A percentile compares a stretch with the other conserved stretches of the same genome.
phyloP scores from a whole-genome alignment of 2,329 filamentous ascomycete species.

The Chaetothyriales sp. region DNA sequence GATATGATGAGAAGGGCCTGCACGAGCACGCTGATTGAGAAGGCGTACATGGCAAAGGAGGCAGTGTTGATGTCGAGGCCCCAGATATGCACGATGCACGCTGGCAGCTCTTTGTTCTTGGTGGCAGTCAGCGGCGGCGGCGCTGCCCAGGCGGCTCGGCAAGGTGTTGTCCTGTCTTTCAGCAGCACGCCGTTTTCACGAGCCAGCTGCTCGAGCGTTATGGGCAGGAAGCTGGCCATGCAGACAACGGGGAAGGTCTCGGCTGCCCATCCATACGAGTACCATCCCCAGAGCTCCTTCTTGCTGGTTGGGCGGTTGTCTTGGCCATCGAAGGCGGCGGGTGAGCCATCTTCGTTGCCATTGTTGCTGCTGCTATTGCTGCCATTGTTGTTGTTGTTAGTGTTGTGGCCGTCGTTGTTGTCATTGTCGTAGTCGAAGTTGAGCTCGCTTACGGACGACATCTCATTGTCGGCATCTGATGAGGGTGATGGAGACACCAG shows the following conservation, averaged over 20 bases:
- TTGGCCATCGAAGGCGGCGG: slow-evolving; percentile 56
- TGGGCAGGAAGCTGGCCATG: slow-evolving; percentile 78
- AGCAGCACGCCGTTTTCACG: slow-evolving; percentile 80
- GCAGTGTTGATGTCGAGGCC: slow-evolving; percentile 86
- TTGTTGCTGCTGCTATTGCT: slow-evolving; percentile 23
- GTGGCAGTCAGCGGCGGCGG: slow-evolving; percentile 16
- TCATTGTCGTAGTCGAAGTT: slow-evolving; percentile 20
- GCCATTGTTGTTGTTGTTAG: slow-evolving; percentile 16
- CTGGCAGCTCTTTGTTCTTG: slow-evolving; percentile 13
- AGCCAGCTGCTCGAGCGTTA: slow-evolving; percentile 83
- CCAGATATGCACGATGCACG: slow-evolving; percentile 65
- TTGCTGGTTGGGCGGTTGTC: slow-evolving; percentile 75
- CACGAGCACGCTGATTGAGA: slow-evolving; percentile 76
- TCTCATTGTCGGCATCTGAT: slow-evolving; percentile 57
- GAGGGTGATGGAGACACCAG: slow-evolving; percentile 44
- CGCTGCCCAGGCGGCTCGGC: slow-evolving; percentile 44
- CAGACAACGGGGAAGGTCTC: slow-evolving; percentile 94
- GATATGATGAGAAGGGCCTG: slow-evolving; percentile 87
- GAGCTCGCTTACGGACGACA: slow-evolving; percentile 21
- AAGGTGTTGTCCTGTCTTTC: slow-evolving; percentile 60
- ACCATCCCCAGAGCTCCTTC: slow-evolving; percentile 87
- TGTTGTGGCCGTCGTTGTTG: slow-evolving; percentile 10
- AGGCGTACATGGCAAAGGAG: slow-evolving; percentile 97
- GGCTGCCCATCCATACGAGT: slow-evolving; percentile 87
- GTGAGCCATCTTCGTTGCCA: slow-evolving; percentile 15